Base-by-base conservation (phyloP, 2,329 filamentous ascomycete genomes). In the Penicillium polonicum region DNA sequence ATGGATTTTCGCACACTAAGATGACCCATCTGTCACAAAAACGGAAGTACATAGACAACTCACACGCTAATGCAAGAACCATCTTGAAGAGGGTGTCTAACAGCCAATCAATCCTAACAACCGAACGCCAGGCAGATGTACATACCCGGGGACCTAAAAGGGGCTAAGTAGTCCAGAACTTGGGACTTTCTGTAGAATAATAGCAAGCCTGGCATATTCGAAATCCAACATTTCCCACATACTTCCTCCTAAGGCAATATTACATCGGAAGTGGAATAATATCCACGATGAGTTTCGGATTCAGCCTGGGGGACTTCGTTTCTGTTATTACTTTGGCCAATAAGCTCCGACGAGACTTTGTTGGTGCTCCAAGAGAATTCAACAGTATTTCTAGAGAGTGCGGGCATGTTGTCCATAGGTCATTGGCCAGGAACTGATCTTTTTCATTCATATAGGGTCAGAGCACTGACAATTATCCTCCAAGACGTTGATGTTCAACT, bases 231-330 rank as follows among this genome's bases (percentile, higher is more conserved):
- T 29, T 27, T 29, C 49, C 35, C 38, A 35, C 29, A 19, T 19
- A 35, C 13, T n/a, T 3, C 36, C 29, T 17, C 49, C 9, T 4
- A 23, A 8, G 19, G 8, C 3, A 25, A 43, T 44, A 12, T 19
- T 6, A 36, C 33, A 45, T 17, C n/a, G 4, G 2, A 19, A 29
- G 1, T 29, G n/a, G 23, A 21, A 17, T 46, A 21, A 17, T 35
- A n/a, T 15, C 31, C 29, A 46, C 23, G 15, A 52, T 52, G 50
- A 52, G 50, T 27, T 52, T 52, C 12, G 50, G 50, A 15, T 15
- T 52, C 0, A 29, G 50, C 23, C 3, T 45, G 1, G 50, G 50
- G 7, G 50, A 52, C 29, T 35, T 52, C 2, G 12, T 45, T 27
- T 35, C 29, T 5, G n/a, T 45, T 19, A 3, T 52, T 25, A 19